Evolutionary conservation across 2,329 filamentous ascomycete species (phyloP).

Genomic region (Aureobasidium sp.): DNA sequence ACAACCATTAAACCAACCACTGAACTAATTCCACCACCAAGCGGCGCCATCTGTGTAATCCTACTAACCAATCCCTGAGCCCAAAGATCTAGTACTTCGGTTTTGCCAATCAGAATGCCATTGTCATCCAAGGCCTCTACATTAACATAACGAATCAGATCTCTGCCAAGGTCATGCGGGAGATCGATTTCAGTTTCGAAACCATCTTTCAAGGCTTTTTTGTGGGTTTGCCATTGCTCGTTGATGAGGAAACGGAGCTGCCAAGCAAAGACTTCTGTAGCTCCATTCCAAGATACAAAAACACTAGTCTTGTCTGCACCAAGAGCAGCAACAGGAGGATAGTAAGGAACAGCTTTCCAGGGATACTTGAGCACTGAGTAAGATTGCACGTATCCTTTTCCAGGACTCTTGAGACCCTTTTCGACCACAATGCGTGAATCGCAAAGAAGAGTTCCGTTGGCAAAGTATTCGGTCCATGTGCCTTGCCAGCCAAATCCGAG

Average conservation of each 20-base stretch:
- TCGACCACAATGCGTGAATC: slow-evolving; percentile 38
- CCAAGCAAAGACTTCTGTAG: slow-evolving; percentile 42
- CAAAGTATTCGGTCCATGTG: slow-evolving; percentile 34
- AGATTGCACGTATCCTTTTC: slow-evolving; percentile 28
- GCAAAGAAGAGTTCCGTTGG: slow-evolving; percentile 45
- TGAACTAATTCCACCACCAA: neutral
- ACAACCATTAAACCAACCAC: neutral
- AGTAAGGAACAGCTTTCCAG: slow-evolving; percentile 38
- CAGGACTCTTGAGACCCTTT: slow-evolving; percentile 15
- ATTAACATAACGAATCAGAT: slow-evolving; percentile 20
- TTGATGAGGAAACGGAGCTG: slow-evolving; percentile 29
- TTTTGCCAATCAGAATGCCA: slow-evolving; percentile 10
- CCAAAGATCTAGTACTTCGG: neutral
- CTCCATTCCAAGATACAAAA: slow-evolving; percentile 49
- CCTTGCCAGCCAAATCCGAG: slow-evolving; percentile 47
- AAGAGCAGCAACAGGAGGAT: slow-evolving; percentile 29
- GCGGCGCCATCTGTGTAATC: neutral
- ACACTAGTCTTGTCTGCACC: slow-evolving; percentile 24
- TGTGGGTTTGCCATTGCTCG: neutral
- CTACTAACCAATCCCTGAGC: neutral
- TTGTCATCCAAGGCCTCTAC: slow-evolving; percentile 25
- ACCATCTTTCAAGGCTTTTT: slow-evolving; percentile 20
- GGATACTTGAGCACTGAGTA: slow-evolving; percentile 46
- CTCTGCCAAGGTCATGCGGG: slow-evolving; percentile 11
- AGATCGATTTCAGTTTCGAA: slow-evolving; percentile 36